Evolutionary conservation across 2,329 filamentous ascomycete species (phyloP).

Genomic region (Leptodontidium sp.): DNA sequence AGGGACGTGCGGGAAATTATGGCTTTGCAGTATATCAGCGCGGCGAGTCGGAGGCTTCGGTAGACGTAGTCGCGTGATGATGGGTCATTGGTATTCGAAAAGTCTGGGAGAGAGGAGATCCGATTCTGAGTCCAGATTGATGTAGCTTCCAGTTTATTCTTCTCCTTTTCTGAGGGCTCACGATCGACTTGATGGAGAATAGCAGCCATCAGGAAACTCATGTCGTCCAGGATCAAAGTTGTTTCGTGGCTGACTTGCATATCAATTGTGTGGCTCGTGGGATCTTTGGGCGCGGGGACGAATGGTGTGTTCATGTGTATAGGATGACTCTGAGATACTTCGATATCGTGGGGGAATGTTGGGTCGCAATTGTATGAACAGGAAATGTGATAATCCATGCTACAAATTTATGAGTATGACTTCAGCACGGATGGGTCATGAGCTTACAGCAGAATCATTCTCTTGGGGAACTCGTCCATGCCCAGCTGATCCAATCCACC

Average conservation of each 20-base stretch:
- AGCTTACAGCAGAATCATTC: conserved; percentile 58
- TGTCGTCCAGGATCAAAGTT: conserved; percentile 60
- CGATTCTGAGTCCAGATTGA: conserved; percentile 53
- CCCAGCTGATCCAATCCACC: conserved; percentile 57
- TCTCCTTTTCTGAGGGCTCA: conserved; percentile 19
- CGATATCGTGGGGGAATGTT: conserved; percentile 52
- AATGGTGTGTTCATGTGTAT: conserved; percentile 56
- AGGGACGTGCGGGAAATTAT: conserved; percentile 55
- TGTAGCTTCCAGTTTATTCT: conserved; percentile 47
- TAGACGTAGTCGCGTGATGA: conserved; percentile 46
- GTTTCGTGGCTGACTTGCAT: conserved; percentile 56
- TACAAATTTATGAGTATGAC: conserved; percentile 36
- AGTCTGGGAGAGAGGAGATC: conserved; percentile 46
- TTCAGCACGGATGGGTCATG: no score
- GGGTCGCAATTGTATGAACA: conserved; percentile 57
- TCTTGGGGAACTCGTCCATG: conserved; percentile 56
- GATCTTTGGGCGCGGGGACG: conserved; percentile 52
- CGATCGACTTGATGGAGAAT: conserved; percentile 53
- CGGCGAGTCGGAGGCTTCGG: conserved; percentile 55
- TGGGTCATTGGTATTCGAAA: neutral
- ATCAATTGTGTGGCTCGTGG: conserved; percentile 52
- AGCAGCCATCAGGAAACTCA: conserved; percentile 56
- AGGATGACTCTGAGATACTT: conserved; percentile 51
- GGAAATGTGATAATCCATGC: conserved; percentile 57
- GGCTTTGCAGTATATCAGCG: conserved; percentile 57